phyloP scores from a whole-genome alignment of 1,284 basidiomycete species.

The Ceratobasidium sp. region DNA sequence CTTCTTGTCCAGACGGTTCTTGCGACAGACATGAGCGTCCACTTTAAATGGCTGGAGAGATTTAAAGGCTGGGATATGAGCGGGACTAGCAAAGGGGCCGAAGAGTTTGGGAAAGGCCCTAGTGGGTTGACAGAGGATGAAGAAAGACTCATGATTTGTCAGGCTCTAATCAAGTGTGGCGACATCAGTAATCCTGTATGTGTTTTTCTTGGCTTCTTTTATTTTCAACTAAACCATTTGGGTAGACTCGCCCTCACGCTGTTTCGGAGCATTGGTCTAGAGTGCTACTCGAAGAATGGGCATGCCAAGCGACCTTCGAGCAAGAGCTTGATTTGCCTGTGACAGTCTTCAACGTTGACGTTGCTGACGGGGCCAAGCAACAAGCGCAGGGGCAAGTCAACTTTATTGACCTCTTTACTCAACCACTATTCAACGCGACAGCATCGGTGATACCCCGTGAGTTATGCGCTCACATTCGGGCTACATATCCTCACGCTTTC shows the following conservation, averaged over 20 bases:
- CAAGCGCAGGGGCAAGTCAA: conserved; percentile 89
- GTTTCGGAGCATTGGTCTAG: conserved; percentile 91
- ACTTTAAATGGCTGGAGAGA: conserved; percentile 80
- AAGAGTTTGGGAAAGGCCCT: conserved; percentile 45
- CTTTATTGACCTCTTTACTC: conserved; percentile 83
- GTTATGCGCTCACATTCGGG: conserved; percentile 44
- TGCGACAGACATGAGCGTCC: conserved; percentile 92
- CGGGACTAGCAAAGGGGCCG: conserved; percentile 4
- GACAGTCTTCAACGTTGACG: conserved; percentile 59
- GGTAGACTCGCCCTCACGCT: conserved; percentile 85
- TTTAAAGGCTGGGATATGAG: conserved; percentile 51
- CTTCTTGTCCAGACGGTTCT: conserved; percentile 81
- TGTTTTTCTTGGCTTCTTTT: conserved; percentile 43
- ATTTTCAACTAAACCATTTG: conserved; percentile 23
- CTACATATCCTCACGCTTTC: conserved; percentile 9
- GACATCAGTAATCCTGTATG: conserved; percentile 96
- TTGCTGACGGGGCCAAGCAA: conserved; percentile 58
- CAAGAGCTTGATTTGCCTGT: conserved; percentile 75
- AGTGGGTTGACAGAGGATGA: conserved; percentile 54
- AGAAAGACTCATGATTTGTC: conserved; percentile 73
- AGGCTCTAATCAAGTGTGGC: conserved; percentile 92
- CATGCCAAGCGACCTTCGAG: conserved; percentile 83
- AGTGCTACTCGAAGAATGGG: conserved; percentile 88
- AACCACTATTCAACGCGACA: conserved; percentile 81
- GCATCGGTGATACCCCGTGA: conserved; percentile 75